These are phyloP conservation scores for Cladosporium sp. DNA, from an alignment of 2,329 filamentous ascomycete species.

Conservation along the genomic window DNA sequence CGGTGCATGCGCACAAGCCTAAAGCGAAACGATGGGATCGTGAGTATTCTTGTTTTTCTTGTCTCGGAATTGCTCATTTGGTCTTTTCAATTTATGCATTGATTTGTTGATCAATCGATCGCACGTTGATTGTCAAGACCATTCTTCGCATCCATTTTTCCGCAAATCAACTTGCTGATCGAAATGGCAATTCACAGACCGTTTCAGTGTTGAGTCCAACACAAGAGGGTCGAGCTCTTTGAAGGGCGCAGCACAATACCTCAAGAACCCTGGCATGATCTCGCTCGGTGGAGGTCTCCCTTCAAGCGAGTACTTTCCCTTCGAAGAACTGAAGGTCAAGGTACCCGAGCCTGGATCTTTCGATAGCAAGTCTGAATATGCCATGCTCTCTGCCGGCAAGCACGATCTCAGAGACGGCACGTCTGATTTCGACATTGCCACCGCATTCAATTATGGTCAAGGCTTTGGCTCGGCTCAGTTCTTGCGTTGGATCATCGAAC, in stretches of 20 bases:
- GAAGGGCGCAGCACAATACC: slow-evolving; percentile 74
- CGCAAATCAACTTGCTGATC: not conserved
- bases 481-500: slow-evolving; percentile 86
- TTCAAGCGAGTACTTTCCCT: slow-evolving; percentile 87
- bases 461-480: slow-evolving; percentile 81
- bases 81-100: too few relatives aligned
- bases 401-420: slow-evolving; percentile 69
- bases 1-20: slow-evolving; percentile 60
- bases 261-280: slow-evolving; percentile 79
- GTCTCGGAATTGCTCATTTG: too few relatives aligned
- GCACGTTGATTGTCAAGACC: not conserved
- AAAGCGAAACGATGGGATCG: slow-evolving; percentile 80
- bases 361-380: not conserved
- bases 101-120: slow-evolving; percentile 4
- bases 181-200: slow-evolving; percentile 9
- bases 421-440: slow-evolving; percentile 69
- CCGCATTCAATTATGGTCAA: slow-evolving; percentile 91
- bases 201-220: slow-evolving; percentile 52
- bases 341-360: slow-evolving; percentile 61
- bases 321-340: slow-evolving; percentile 71
- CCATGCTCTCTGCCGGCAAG: slow-evolving; percentile 66
- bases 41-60: slow-evolving; percentile 52
- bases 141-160: too few relatives aligned
- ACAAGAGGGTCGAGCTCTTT: slow-evolving; percentile 54
- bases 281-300: slow-evolving; percentile 91